A percentile compares a stretch with the other conserved stretches of the same genome.
Conservation (phyloP, 164 flowering plant species). For the Magnolia officinalis region DNA sequence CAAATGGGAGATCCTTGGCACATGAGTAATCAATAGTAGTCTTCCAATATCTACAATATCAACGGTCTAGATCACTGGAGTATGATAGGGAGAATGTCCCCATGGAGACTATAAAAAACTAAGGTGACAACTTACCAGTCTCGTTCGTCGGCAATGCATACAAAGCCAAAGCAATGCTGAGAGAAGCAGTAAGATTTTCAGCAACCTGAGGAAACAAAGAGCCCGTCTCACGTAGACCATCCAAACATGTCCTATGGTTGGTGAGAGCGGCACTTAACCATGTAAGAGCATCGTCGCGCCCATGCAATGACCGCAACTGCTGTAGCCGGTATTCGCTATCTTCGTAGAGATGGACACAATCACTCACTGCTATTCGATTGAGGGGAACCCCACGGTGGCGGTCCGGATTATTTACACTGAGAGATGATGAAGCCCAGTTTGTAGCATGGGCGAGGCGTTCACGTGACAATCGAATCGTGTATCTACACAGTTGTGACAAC, state of each 20-base stretch:
- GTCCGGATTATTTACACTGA: not conserved
- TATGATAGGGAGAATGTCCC: no score
- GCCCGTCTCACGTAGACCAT: constrained; percentile 39
- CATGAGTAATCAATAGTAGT: no score
- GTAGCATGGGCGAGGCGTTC: not conserved
- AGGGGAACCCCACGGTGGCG: no score
- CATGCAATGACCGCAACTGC: constrained; percentile 11
- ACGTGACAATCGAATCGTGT: not conserved
- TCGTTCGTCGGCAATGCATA: constrained; percentile 13
- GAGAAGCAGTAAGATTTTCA: constrained; percentile 32
- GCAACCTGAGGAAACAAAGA: constrained; percentile 3
- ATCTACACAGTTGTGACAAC: not conserved
- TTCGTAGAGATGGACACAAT: constrained; percentile 49
- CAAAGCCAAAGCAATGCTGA: constrained; percentile 40
- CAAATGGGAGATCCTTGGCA: no score
- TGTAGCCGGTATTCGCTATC: constrained; percentile 35
- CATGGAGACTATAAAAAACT: not conserved
- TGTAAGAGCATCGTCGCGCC: constrained; percentile 35
- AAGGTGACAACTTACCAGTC: constrained; percentile 14
- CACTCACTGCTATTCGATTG: constrained; percentile 23
- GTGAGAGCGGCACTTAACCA: constrained; percentile 56
- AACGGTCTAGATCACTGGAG: no score
- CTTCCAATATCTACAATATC: no score
- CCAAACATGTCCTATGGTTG: constrained; percentile 54
- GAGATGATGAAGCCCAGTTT: not conserved